phyloP scores from a whole-genome alignment of 1,284 basidiomycete species.

The Cryptococcus wingfieldii region DNA sequence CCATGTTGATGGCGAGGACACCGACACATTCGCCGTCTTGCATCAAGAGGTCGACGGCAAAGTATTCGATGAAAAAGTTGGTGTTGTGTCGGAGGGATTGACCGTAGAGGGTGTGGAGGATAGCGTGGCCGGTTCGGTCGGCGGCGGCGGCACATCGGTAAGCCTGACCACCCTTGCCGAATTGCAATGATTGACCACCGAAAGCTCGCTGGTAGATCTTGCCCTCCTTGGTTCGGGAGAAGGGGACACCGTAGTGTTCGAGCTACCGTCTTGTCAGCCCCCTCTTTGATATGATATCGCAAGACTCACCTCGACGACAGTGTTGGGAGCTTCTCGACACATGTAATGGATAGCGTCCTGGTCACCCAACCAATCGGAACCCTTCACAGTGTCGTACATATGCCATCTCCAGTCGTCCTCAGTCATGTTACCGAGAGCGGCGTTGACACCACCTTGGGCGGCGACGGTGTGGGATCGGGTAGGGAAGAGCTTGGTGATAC shows the following conservation, averaged over 20 bases:
- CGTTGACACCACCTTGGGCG: conserved; percentile 99
- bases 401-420: conserved; percentile 98
- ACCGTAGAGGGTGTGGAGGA: conserved; percentile 97
- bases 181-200: conserved; percentile 96
- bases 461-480: conserved; percentile 98
- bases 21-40: conserved; percentile 98
- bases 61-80: conserved; percentile 99
- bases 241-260: conserved; percentile 98
- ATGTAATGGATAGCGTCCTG: conserved; percentile 99
- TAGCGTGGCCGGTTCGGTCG: conserved; percentile 97
- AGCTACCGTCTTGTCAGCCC: conserved; percentile 56
- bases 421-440: conserved; percentile 98
- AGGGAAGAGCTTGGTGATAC: conserved; percentile 99
- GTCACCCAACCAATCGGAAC: conserved; percentile 99
- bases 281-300: neutral
- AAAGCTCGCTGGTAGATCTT: conserved; percentile 99
- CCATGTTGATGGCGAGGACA: conserved; percentile 98
- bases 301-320: conserved; percentile 78
- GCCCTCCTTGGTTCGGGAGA: conserved; percentile 97
- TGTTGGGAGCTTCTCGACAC: conserved; percentile 91
- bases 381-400: conserved; percentile 87
- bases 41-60: conserved; percentile 98
- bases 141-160: conserved; percentile 99
- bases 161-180: conserved; percentile 96
- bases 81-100: conserved; percentile 99